Conservation (phyloP, 2,329 filamentous ascomycete genomes). For the Aspergillus tamarii region DNA sequence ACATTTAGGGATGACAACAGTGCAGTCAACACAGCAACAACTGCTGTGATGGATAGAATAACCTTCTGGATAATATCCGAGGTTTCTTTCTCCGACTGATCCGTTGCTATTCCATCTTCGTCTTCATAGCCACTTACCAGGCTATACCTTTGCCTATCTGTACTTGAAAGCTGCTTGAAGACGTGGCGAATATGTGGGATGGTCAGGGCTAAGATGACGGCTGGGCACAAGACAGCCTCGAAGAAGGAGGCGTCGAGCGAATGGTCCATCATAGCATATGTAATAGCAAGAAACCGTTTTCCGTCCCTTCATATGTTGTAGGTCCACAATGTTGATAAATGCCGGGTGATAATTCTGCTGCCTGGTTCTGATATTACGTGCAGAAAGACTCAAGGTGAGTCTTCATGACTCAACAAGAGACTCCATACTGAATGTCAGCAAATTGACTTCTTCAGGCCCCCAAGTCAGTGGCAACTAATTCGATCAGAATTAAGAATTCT, state of each 20-base stretch:
- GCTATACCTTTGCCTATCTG: neutral
- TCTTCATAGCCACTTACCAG: neutral
- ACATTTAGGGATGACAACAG: neutral
- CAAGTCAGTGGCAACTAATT: neutral
- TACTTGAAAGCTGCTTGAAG: neutral
- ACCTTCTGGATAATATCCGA: neutral
- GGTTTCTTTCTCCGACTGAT: neutral
- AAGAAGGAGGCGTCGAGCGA: neutral
- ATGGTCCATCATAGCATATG: neutral
- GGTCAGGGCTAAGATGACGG: constrained; percentile 3
- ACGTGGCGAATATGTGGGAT: neutral
- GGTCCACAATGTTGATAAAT: neutral
- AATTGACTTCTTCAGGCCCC: neutral
- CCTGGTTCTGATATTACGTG: neutral
- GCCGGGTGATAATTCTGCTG: neutral
- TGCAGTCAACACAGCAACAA: neutral
- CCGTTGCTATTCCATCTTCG: neutral
- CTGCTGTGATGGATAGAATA: neutral
- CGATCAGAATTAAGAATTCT: neutral
- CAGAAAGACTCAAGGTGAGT: neutral
- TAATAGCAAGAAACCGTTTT: neutral
- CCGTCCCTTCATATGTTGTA: neutral
- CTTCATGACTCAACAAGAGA: neutral
- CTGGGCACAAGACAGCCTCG: neutral
- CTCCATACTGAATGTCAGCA: neutral